phyloP scores from a whole-genome alignment of 768 basidiomycete genomes.

The Mycena maculata region DNA sequence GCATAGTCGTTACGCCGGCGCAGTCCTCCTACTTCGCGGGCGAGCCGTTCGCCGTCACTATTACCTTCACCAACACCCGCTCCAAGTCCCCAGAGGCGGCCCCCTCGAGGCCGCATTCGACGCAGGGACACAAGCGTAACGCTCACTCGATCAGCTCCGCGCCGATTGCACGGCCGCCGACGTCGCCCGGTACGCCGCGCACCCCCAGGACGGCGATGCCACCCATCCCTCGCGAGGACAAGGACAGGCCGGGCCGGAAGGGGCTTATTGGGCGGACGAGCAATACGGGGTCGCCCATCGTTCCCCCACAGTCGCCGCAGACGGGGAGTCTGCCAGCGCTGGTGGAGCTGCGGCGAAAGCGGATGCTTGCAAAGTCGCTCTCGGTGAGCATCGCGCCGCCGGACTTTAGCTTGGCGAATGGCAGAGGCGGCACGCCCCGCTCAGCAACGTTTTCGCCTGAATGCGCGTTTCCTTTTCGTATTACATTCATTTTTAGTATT shows the following conservation, averaged over 20 bases:
- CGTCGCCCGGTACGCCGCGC: conserved; percentile 75
- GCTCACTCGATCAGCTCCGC: conserved; percentile 88
- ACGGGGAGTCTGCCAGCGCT: conserved; percentile 57
- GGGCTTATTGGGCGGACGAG: conserved; percentile 68
- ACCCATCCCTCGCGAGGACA: conserved; percentile 38
- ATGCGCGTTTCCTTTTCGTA: conserved; percentile 32
- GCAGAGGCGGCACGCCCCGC: conserved; percentile 10
- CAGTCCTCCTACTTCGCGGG: conserved; percentile 95
- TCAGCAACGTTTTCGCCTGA: conserved; percentile 23
- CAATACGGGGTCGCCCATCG: conserved; percentile 21
- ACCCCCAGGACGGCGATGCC: conserved; percentile 52
- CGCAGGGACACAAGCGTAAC: conserved; percentile 70
- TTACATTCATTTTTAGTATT: conserved; percentile 21
- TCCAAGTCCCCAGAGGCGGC: conserved; percentile 60
- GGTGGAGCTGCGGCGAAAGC: conserved; percentile 66
- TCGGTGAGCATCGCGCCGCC: conserved; percentile 71
- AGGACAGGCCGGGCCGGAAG: conserved; percentile 54
- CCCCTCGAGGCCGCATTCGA: conserved; percentile 44
- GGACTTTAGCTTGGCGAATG: conserved; percentile 52
- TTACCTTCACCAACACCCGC: conserved; percentile 88
- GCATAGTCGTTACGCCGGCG: conserved; percentile 79
- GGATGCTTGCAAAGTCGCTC: conserved; percentile 68
- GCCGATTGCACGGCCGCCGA: conserved; percentile 83
- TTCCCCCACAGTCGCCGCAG: conserved; percentile 40
- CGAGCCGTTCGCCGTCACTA: conserved; percentile 84